phyloP scores from a whole-genome alignment of 169 alveolate genomes.

The Eimeria necatrix region DNA sequence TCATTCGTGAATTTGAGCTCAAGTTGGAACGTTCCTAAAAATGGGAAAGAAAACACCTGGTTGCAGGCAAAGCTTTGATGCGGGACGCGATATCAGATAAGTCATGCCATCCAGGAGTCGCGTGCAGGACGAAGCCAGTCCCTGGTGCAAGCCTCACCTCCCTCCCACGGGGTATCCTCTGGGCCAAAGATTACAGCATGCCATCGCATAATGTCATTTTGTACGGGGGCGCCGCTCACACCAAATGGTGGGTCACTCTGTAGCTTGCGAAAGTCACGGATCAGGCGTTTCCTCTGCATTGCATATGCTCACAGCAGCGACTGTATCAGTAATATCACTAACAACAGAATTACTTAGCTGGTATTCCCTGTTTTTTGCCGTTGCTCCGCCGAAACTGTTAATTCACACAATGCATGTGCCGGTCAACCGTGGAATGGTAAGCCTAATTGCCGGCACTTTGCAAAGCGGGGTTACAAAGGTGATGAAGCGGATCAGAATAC shows the following conservation, averaged over 20 bases:
- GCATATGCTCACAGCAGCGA: background rate
- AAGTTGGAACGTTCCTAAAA: constrained; percentile 89
- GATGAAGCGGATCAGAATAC: too few species aligned
- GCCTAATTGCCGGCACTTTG: background rate
- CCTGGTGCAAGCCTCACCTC: constrained; percentile 72
- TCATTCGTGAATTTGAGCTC: constrained; percentile 91
- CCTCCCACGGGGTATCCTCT: constrained; percentile 98
- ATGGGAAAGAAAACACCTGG: background rate
- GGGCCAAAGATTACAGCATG: constrained; percentile 99
- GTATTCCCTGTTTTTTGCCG: background rate
- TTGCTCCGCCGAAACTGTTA: background rate
- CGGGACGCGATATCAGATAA: too few species aligned
- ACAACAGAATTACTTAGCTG: background rate
- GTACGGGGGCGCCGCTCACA: constrained; percentile 97
- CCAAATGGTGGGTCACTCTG: constrained; percentile 95
- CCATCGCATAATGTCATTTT: constrained; percentile 97
- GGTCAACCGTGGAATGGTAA: background rate
- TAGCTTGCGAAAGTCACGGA: constrained; percentile 95
- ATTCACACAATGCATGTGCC: background rate
- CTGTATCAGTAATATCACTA: background rate
- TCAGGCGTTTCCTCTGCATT: constrained; percentile 87
- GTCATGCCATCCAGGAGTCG: too few species aligned
- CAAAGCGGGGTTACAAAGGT: too few species aligned
- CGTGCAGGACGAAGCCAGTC: too few species aligned
- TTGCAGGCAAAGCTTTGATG: background rate